A percentile compares a stretch with the other conserved stretches of the same genome.
Conservation (phyloP, 176 grass and related monocot genomes). For the Carex parvula region DNA sequence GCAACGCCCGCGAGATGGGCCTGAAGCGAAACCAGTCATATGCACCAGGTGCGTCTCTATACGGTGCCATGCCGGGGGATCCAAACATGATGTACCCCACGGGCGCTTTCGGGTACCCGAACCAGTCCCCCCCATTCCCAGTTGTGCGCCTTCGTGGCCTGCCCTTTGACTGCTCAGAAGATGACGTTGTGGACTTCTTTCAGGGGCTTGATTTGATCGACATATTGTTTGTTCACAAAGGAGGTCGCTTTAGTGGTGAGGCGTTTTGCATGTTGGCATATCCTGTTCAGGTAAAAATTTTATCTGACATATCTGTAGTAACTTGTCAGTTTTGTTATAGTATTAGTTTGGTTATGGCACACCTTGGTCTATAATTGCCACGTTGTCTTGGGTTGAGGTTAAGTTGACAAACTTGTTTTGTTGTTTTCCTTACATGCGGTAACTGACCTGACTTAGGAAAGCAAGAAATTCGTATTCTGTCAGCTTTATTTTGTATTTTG, state of each 20-base stretch:
- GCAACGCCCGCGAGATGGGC: background rate
- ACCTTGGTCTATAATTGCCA: too few species aligned
- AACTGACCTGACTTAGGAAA: background rate
- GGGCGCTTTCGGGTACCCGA: constrained; percentile 20
- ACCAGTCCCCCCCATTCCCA: constrained; percentile 34
- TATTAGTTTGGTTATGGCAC: background rate
- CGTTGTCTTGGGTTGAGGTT: background rate
- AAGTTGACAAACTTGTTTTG: background rate
- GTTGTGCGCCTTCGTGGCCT: constrained; percentile 43
- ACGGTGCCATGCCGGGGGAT: background rate
- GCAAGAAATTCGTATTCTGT: background rate
- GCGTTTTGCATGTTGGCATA: constrained; percentile 39
- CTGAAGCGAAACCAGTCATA: constrained; percentile 8
- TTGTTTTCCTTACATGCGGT: background rate
- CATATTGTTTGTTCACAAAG: constrained; percentile 43
- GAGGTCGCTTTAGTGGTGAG: constrained; percentile 42
- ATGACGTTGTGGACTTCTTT: constrained; percentile 40
- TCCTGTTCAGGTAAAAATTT: constrained; percentile 28
- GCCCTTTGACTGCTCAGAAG: constrained; percentile 42
- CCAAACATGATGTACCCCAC: constrained; percentile 25
- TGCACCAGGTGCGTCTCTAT: background rate
- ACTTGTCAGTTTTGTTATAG: background rate
- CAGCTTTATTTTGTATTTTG: background rate
- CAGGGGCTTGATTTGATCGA: constrained; percentile 40
- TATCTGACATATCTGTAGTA: background rate